Percentiles rank a stretch among this genome's conserved stretches.
Evolutionary conservation across 2,329 filamentous ascomycete genomes (phyloP).

Genomic region (Colletotrichum godetiae): DNA sequence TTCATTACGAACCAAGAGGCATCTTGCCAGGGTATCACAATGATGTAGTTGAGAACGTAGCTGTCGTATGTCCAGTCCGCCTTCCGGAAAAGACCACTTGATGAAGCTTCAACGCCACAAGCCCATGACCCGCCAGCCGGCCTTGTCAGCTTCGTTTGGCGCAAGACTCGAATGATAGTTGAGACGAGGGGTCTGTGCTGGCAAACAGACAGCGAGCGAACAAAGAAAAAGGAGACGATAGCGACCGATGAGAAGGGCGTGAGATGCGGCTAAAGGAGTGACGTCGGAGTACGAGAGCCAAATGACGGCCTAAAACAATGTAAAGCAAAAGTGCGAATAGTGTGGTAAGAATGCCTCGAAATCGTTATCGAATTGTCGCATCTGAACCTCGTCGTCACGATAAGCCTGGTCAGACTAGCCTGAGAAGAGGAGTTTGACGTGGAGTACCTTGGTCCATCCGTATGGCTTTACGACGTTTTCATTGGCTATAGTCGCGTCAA

Average conservation of each 20-base stretch:
- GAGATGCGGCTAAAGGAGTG: slow-evolving; percentile 16
- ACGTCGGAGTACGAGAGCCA: slow-evolving; percentile 14
- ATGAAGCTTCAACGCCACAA: slow-evolving; percentile 29
- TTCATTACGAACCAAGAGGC: slow-evolving; percentile 36
- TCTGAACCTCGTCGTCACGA: slow-evolving; percentile 32
- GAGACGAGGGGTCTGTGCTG: slow-evolving; percentile 22
- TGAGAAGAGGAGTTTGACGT: slow-evolving; percentile 35
- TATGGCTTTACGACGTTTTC: neutral
- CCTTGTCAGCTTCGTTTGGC: slow-evolving; percentile 22
- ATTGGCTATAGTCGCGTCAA: slow-evolving; percentile 28
- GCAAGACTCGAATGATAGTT: slow-evolving; percentile 5
- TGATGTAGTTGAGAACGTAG: slow-evolving; percentile 3
- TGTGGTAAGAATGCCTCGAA: slow-evolving; percentile 14
- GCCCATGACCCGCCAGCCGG: slow-evolving; percentile 30
- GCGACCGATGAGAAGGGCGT: neutral
- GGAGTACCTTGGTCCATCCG: neutral
- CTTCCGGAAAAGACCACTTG: slow-evolving; percentile 7
- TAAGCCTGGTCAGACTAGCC: slow-evolving; percentile 30
- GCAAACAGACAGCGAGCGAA: slow-evolving; percentile 24
- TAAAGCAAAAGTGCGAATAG: slow-evolving; percentile 1
- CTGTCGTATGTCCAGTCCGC: slow-evolving; percentile 3
- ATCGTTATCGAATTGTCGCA: slow-evolving; percentile 33
- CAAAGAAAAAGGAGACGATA: slow-evolving; percentile 14
- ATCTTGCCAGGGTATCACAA: slow-evolving; percentile 27
- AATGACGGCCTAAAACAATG: neutral